Conservation (phyloP, 1,284 basidiomycete species). For the Microbotryomycetes sp. region DNA sequence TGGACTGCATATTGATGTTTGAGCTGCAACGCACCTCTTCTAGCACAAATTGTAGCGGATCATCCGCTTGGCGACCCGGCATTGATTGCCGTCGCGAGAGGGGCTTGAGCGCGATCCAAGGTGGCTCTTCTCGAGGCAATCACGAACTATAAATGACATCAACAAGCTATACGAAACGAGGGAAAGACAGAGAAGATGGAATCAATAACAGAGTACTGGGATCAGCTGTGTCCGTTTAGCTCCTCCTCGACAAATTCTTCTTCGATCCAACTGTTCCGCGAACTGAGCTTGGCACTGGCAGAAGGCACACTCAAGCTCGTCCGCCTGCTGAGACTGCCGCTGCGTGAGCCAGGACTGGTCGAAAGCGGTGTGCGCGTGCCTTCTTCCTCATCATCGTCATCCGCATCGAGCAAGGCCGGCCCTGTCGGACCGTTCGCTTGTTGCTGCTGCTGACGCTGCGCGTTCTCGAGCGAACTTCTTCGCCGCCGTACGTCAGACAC, state of each 20-base stretch:
- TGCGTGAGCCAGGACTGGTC: background rate
- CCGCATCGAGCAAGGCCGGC: no score
- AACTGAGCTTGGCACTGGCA: no score
- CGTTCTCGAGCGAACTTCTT: background rate
- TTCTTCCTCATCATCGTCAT: background rate
- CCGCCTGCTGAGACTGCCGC: background rate
- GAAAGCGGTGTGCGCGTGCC: background rate
- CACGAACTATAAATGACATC: no score
- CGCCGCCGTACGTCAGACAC: no score
- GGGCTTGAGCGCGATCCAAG: background rate
- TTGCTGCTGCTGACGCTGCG: background rate
- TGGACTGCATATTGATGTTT: background rate
- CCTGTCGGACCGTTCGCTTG: no score
- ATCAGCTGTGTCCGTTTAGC: no score
- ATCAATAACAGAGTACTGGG: no score
- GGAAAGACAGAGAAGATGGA: no score
- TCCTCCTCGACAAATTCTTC: no score
- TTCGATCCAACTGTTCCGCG: no score
- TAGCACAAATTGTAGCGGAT: constrained; percentile 13
- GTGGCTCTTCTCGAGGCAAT: no score
- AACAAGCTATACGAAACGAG: background rate
- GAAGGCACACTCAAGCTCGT: background rate
- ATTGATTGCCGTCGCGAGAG: background rate
- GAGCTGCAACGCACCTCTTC: constrained; percentile 15
- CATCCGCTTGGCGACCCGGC: background rate